Conservation (phyloP, 2,329 filamentous ascomycete genomes). For the Aspergillus amoenus region DNA sequence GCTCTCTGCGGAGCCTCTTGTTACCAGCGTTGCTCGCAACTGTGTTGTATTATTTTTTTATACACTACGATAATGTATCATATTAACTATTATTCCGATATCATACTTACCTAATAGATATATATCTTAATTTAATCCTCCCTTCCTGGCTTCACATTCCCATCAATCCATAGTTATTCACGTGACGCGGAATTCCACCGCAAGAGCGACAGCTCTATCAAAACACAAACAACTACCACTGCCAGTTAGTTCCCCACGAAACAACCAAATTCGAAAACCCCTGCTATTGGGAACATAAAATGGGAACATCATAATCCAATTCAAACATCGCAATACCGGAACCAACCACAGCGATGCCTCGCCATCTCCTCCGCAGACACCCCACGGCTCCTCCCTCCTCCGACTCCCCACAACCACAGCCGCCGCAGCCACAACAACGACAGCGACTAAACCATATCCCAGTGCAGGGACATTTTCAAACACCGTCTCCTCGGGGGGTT, state of each 20-base stretch:
- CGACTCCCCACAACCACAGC: conserved; percentile 14
- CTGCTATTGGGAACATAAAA: not conserved
- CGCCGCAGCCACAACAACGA: conserved; percentile 1
- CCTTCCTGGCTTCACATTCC: not conserved
- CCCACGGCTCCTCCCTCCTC: conserved; percentile 11
- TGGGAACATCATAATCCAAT: not conserved
- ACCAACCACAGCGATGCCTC: conserved; percentile 20
- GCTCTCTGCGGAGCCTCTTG: not conserved
- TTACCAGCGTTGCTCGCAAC: not conserved
- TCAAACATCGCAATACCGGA: not conserved
- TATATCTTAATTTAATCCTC: not conserved
- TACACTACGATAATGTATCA: not conserved
- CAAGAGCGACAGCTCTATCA: conserved; percentile 1
- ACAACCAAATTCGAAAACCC: not conserved
- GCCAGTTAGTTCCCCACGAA: not conserved
- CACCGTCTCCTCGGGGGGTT: conserved; percentile 30
- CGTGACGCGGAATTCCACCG: conserved; percentile 11
- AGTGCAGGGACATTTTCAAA: conserved; percentile 29
- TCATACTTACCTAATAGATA: not conserved
- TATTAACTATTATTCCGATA: not conserved
- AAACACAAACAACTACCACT: not conserved
- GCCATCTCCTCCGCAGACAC: conserved; percentile 20
- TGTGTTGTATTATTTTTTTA: not conserved
- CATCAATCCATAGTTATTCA: not conserved
- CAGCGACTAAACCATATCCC: conserved; percentile 13